Percentiles rank a stretch among this genome's conserved stretches.
These are phyloP conservation scores for Lenwebbia sp. DNA, from an alignment of 345 rosid genomes.

Conservation along the genomic window DNA sequence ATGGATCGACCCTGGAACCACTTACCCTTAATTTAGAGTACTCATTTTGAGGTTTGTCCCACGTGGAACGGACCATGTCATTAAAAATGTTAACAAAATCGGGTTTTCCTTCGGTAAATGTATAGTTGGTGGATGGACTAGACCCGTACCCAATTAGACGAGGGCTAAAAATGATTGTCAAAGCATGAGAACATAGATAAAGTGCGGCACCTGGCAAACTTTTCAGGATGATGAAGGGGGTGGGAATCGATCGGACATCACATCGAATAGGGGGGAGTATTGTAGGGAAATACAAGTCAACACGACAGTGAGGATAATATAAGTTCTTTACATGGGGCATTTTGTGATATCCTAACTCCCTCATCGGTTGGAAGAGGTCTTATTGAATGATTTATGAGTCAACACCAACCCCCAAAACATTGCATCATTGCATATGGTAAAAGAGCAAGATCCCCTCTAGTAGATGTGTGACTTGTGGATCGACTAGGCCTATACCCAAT, in stretches of 20 bases:
- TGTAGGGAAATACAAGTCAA: background rate
- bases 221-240: rapidly evolving
- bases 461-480: background rate
- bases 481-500: background rate
- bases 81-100: rapidly evolving
- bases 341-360: background rate
- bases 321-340: background rate
- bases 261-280: rapidly evolving
- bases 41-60: rapidly evolving
- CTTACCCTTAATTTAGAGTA: too few species aligned
- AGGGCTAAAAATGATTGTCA: background rate
- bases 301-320: background rate
- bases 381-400: background rate
- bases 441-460: background rate
- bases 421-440: background rate
- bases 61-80: rapidly evolving
- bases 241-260: rapidly evolving
- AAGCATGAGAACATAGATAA: rapidly evolving
- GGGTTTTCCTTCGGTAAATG: background rate
- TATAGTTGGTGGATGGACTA: background rate
- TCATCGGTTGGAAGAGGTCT: background rate
- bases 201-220: rapidly evolving
- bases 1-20: too few species aligned
- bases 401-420: background rate
- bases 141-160: background rate